Percentiles rank a stretch among this genome's conserved stretches.
Evolutionary conservation across 441 rosid genomes (phyloP).

Genomic region (Capsella rubella): DNA sequence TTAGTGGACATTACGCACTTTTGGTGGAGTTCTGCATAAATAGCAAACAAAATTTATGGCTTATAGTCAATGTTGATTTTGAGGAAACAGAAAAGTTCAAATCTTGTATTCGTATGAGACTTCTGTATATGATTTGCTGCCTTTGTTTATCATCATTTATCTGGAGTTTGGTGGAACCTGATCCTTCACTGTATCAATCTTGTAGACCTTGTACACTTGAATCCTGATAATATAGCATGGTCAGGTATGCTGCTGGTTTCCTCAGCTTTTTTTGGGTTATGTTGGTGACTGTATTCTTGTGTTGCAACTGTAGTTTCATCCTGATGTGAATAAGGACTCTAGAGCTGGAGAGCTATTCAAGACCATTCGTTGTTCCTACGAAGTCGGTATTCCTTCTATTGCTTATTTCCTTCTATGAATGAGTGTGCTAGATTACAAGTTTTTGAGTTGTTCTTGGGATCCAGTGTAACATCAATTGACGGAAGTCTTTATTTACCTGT

Average conservation of each 20-base stretch:
- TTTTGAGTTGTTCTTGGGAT: conserved; percentile 2
- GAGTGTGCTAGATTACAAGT: neutral
- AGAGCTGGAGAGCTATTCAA: conserved; percentile 77
- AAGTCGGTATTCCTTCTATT: conserved; percentile 55
- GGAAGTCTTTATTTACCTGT: neutral
- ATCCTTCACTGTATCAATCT: neutral
- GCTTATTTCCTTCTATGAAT: conserved; percentile 13
- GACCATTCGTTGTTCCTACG: conserved; percentile 74
- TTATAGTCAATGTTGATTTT: neutral
- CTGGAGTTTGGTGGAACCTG: too few relatives aligned
- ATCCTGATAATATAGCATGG: too few relatives aligned
- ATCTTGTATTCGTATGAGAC: neutral
- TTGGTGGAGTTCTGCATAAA: too few relatives aligned
- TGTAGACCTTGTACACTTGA: neutral
- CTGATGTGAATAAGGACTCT: conserved; percentile 84
- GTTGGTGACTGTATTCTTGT: conserved; percentile 4
- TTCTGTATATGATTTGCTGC: neutral
- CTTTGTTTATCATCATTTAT: neutral
- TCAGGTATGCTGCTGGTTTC: too few relatives aligned
- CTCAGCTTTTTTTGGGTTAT: neutral
- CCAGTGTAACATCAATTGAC: too few relatives aligned
- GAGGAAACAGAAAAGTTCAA: neutral
- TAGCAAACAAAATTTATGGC: too few relatives aligned
- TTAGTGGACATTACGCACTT: neutral
- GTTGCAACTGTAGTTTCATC: conserved; percentile 72